A percentile compares a stretch with the other conserved stretches of the same genome.
Conservation (phyloP, 176 grass and related monocot genomes). For the Urochloa ruziziensis region DNA sequence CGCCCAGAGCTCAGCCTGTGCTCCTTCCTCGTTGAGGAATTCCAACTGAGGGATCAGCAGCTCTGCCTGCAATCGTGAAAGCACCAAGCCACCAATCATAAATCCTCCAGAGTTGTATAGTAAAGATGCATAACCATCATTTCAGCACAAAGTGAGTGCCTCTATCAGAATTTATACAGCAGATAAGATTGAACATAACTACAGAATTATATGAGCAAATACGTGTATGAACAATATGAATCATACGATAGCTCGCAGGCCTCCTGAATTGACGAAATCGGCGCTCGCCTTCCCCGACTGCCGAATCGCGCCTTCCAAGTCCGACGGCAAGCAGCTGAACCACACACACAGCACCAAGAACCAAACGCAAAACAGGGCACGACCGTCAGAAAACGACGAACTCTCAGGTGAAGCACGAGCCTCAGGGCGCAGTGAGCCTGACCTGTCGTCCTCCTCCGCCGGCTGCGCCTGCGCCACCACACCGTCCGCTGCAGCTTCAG, state of each 20-base stretch:
- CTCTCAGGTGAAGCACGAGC: background rate
- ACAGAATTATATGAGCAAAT: background rate
- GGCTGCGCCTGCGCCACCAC: background rate
- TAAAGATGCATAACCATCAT: background rate
- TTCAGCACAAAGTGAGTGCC: background rate
- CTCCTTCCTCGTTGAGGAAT: conserved; percentile 95
- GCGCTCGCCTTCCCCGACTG: conserved; percentile 77
- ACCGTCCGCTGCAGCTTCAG: background rate
- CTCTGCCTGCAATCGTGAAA: conserved; percentile 58
- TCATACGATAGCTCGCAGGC: conserved; percentile 71
- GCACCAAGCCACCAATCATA: background rate
- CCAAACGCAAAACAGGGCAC: background rate
- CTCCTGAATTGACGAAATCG: conserved; percentile 62
- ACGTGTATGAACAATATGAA: background rate
- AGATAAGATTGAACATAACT: background rate
- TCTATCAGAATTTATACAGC: background rate
- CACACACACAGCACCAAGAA: background rate
- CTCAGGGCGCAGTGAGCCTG: background rate
- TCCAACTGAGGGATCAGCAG: conserved; percentile 89
- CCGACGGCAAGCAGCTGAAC: conserved; percentile 69
- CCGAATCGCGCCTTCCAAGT: conserved; percentile 64
- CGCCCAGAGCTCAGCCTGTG: conserved; percentile 88
- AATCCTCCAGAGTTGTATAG: background rate
- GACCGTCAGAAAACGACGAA: background rate
- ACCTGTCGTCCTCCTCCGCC: conserved; percentile 66